phyloP scores from a whole-genome alignment of 176 grass and related monocot species.

The Pharus latifolius region DNA sequence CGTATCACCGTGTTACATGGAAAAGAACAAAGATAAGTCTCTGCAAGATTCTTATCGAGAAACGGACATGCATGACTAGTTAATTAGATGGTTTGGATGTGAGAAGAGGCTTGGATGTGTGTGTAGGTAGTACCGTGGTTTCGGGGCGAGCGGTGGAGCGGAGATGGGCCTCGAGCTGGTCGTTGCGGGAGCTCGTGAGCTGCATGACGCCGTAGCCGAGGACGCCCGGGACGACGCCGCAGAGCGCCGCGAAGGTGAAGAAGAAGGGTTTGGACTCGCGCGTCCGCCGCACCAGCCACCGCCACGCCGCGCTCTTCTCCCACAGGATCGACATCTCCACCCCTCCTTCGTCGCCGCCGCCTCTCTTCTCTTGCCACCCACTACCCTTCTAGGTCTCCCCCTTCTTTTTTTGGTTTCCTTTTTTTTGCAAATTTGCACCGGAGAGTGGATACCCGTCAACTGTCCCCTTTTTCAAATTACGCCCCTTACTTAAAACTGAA shows the following conservation, averaged over 20 bases:
- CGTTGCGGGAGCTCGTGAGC: slow-evolving; percentile 70
- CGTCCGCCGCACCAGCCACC: slow-evolving; percentile 73
- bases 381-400: neutral
- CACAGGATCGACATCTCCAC: slow-evolving; percentile 74
- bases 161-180: slow-evolving; percentile 75
- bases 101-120: no score
- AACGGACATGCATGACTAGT: no score
- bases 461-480: neutral
- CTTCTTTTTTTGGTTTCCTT: no score
- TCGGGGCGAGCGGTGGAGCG: slow-evolving; percentile 64
- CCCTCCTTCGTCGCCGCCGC: neutral
- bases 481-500: no score
- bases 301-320: slow-evolving; percentile 90
- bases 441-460: no score
- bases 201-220: slow-evolving; percentile 90
- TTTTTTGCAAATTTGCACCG: no score
- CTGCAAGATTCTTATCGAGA: no score
- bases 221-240: slow-evolving; percentile 72
- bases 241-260: slow-evolving; percentile 68
- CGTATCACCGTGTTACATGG: no score
- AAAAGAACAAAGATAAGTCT: no score
- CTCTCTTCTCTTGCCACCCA: neutral
- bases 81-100: no score
- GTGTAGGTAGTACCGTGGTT: slow-evolving; percentile 50
- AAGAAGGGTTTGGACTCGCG: slow-evolving; percentile 95